phyloP scores from a whole-genome alignment of 495 filamentous ascomycete species.

The Cercophora samala region DNA sequence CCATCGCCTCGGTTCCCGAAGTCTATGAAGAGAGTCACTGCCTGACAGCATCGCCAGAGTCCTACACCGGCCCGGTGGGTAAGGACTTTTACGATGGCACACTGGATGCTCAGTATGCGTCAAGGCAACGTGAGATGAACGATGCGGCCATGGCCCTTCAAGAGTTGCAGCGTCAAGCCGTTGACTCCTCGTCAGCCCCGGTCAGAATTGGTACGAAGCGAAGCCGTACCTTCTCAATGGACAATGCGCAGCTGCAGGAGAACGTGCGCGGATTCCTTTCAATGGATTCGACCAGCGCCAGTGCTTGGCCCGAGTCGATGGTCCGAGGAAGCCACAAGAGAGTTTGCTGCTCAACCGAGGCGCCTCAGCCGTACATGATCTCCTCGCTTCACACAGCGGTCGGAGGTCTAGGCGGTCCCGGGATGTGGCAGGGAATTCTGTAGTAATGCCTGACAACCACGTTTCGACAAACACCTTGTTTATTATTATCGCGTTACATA shows the following conservation, averaged over 20 bases:
- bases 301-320: conserved; percentile 40
- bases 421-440: conserved; percentile 60
- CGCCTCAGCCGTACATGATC: conserved; percentile 29
- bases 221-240: conserved; percentile 64
- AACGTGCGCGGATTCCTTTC: conserved; percentile 65
- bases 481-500: conserved; percentile 20
- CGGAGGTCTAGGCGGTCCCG: conserved; percentile 48
- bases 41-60: conserved; percentile 60
- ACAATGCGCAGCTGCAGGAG: conserved; percentile 59
- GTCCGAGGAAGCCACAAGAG: conserved; percentile 51
- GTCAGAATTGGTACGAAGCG: conserved; percentile 56
- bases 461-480: conserved; percentile 6
- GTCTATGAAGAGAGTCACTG: conserved; percentile 50
- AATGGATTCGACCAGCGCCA: conserved; percentile 23
- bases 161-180: conserved; percentile 51
- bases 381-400: conserved; percentile 40
- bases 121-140: conserved; percentile 38
- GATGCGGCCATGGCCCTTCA: conserved; percentile 67
- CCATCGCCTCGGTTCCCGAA: conserved; percentile 53
- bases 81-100: conserved; percentile 54
- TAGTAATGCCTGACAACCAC: conserved; percentile 27
- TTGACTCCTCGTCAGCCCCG: conserved; percentile 34
- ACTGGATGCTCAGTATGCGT: conserved; percentile 30
- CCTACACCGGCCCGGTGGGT: conserved; percentile 51
- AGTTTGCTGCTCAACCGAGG: conserved; percentile 56